phyloP scores from a whole-genome alignment of 192 early-diverging fungal species.

The Powellomyces hirtus region DNA sequence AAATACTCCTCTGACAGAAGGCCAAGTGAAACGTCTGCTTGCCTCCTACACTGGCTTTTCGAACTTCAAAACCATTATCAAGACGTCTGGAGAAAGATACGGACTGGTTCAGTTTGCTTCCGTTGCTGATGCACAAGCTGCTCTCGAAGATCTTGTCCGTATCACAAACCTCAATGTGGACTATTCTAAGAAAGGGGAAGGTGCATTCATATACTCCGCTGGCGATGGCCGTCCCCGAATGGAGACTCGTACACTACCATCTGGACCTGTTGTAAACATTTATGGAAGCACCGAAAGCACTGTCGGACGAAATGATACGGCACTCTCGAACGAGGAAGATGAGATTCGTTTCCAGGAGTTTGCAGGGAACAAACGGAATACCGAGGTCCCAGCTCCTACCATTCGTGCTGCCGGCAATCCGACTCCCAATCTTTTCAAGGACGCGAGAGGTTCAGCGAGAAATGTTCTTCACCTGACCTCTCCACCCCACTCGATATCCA shows the following conservation, averaged over 20 bases:
- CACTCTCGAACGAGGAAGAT: constrained; percentile 1
- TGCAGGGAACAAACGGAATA: not conserved
- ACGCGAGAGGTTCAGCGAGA: not conserved
- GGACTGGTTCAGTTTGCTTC: constrained; percentile 16
- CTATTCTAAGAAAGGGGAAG: constrained; percentile 22
- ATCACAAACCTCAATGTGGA: constrained; percentile 25
- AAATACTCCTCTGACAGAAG: constrained; percentile 10
- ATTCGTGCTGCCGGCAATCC: not conserved
- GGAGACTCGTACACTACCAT: too few species aligned
- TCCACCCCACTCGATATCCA: constrained; percentile 6
- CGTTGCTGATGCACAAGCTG: constrained; percentile 1
- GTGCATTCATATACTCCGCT: not conserved
- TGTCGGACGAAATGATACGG: not conserved
- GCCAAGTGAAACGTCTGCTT: constrained; percentile 15
- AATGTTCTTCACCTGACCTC: constrained; percentile 19
- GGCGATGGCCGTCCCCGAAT: not conserved
- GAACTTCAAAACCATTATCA: constrained; percentile 3
- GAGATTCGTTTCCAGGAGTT: not conserved
- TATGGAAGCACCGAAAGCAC: not conserved
- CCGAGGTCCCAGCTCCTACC: not conserved
- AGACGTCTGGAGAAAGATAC: constrained; percentile 3
- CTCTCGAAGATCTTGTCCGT: constrained; percentile 4
- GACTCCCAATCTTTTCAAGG: not conserved
- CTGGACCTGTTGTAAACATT: too few species aligned
- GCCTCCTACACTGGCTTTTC: constrained; percentile 13